A percentile compares a stretch with the other conserved stretches of the same genome.
Evolutionary conservation across 1,139 yeast species (phyloP).

Genomic region (Meyerozyma carpophila): DNA sequence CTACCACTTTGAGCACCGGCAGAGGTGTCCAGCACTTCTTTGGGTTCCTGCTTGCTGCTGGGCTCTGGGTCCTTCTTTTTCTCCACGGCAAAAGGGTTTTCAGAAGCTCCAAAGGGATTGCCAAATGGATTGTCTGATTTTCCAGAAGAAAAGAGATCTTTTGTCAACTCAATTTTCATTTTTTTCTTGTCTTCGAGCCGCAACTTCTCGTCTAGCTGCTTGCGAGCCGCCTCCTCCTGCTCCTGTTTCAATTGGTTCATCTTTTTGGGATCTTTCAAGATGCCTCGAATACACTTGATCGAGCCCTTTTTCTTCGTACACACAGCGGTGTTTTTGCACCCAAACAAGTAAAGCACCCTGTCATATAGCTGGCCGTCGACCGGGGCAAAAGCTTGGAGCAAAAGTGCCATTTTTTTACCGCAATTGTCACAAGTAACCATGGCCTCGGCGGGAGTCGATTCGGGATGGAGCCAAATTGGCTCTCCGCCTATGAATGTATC

Average conservation of each 20-base stretch:
- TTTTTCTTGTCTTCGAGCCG: constrained; percentile 22
- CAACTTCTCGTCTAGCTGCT: constrained; percentile 37
- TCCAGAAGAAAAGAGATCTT: constrained; percentile 30
- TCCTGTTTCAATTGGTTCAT: constrained; percentile 36
- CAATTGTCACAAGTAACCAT: constrained; percentile 64
- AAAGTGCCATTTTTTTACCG: constrained; percentile 52
- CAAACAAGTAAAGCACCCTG: constrained; percentile 73
- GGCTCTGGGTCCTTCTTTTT: constrained; percentile 3
- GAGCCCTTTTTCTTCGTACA: constrained; percentile 71
- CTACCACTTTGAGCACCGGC: constrained; percentile 5
- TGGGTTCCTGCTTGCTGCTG: background rate
- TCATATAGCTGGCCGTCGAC: constrained; percentile 69
- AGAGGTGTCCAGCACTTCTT: constrained; percentile 2
- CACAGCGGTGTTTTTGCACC: constrained; percentile 50
- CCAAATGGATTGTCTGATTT: constrained; percentile 6
- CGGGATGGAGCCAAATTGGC: constrained; percentile 54
- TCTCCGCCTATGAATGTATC: constrained; percentile 80
- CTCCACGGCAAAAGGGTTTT: constrained; percentile 19
- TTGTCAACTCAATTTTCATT: constrained; percentile 36
- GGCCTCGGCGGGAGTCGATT: constrained; percentile 50
- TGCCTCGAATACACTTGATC: constrained; percentile 69
- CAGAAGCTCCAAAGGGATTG: constrained; percentile 25
- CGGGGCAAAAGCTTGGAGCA: constrained; percentile 79
- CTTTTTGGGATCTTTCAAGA: constrained; percentile 51
- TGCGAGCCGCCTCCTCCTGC: constrained; percentile 28